A percentile compares a stretch with the other conserved stretches of the same genome.
phyloP scores from a whole-genome alignment of 2,329 filamentous ascomycete genomes.

The Tetracladium maxilliforme region DNA sequence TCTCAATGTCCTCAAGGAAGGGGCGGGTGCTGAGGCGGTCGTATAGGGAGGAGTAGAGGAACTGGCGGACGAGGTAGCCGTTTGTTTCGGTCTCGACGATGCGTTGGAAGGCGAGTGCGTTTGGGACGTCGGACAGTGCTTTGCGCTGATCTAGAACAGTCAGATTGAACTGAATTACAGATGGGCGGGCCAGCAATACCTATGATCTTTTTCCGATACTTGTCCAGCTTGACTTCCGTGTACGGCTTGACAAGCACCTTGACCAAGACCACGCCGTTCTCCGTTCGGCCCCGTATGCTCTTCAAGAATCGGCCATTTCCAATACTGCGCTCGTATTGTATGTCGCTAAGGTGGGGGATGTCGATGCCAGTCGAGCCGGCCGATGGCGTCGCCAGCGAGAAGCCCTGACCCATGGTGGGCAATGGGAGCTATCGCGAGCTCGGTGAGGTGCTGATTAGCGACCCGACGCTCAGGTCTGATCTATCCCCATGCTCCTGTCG shows the following conservation, averaged over 20 bases:
- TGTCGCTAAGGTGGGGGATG: slow-evolving; percentile 76
- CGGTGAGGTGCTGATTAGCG: too few species aligned
- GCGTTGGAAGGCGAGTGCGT: slow-evolving; percentile 79
- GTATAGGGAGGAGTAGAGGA: slow-evolving; percentile 91
- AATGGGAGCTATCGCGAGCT: too few species aligned
- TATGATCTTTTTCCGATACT: slow-evolving; percentile 64
- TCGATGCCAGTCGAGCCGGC: slow-evolving; percentile 90
- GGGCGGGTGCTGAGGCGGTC: slow-evolving; percentile 92
- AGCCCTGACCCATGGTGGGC: slow-evolving; percentile 89
- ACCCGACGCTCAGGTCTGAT: too few species aligned
- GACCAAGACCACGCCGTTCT: slow-evolving; percentile 81
- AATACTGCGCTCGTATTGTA: slow-evolving; percentile 84
- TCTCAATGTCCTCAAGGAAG: slow-evolving; percentile 93
- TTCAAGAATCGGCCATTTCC: slow-evolving; percentile 94
- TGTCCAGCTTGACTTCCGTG: slow-evolving; percentile 61
- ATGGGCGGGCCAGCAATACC: slow-evolving; percentile 31
- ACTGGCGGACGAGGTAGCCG: slow-evolving; percentile 88
- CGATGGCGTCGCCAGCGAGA: slow-evolving; percentile 83
- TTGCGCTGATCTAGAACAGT: slow-evolving; percentile 56
- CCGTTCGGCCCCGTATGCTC: slow-evolving; percentile 78
- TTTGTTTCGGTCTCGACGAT: slow-evolving; percentile 84
- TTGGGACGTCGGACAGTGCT: slow-evolving; percentile 68
- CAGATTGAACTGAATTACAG: slow-evolving; percentile 5
- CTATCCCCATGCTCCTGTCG: too few species aligned
- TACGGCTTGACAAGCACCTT: slow-evolving; percentile 94